These are phyloP conservation scores for Scheffersomyces cryptocercus DNA, from an alignment of 1,139 yeast genomes.

Conservation along the genomic window DNA sequence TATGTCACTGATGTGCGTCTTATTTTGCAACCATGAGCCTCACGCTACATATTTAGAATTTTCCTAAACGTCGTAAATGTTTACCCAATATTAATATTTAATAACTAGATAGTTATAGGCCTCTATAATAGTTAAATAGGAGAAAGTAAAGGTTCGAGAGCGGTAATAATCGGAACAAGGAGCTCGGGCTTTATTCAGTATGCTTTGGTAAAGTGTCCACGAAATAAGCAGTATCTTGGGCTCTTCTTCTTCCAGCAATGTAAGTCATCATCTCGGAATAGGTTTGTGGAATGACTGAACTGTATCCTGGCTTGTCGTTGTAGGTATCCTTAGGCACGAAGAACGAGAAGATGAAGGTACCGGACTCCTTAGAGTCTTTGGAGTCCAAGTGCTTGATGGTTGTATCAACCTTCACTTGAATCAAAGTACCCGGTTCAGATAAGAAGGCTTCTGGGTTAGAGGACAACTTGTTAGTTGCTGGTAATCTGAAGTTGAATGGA, in stretches of 20 bases:
- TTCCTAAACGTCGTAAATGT: too few species aligned
- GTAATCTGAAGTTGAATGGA: conserved; percentile 52
- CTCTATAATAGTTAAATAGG: too few species aligned
- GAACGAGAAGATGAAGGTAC: conserved; percentile 85
- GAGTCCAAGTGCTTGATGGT: conserved; percentile 68
- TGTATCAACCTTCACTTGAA: conserved; percentile 88
- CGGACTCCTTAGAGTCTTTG: conserved; percentile 66
- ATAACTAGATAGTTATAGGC: too few species aligned
- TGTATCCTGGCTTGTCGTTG: conserved; percentile 47
- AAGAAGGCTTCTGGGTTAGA: conserved; percentile 58
- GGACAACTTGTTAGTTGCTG: conserved; percentile 58
- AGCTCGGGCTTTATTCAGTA: too few species aligned
- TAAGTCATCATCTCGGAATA: conserved; percentile 92
- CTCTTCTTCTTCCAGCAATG: conserved; percentile 87
- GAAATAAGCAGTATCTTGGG: conserved; percentile 74
- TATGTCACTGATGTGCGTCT: too few species aligned
- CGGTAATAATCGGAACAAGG: too few species aligned
- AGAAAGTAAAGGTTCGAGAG: too few species aligned
- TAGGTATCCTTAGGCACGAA: conserved; percentile 61
- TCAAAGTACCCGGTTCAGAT: conserved; percentile 78
- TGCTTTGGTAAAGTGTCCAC: conserved; percentile 44
- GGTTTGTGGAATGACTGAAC: conserved; percentile 81
- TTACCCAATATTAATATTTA: too few species aligned
- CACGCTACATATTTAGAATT: too few species aligned
- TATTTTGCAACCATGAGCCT: too few species aligned